phyloP scores from a whole-genome alignment of 148 eudicot species.

The Talinum fruticosum region DNA sequence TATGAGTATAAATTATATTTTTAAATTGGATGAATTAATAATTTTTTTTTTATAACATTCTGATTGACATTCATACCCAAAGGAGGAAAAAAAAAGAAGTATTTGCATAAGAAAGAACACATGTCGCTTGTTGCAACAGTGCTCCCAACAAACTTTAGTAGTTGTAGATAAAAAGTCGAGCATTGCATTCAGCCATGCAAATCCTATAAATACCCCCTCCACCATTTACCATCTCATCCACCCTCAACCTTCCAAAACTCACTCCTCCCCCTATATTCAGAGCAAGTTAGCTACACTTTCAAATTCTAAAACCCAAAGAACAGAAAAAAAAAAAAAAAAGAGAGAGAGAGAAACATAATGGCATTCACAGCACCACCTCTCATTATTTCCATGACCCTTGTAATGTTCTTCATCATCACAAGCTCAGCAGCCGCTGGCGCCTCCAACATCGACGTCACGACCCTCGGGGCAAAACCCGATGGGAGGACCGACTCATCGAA shows the following conservation, averaged over 20 bases:
- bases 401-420: background rate
- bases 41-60: too few species aligned
- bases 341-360: background rate
- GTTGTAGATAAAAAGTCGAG: background rate
- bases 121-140: too few species aligned
- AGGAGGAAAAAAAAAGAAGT: too few species aligned
- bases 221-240: background rate
- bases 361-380: background rate
- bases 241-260: background rate
- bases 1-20: too few species aligned
- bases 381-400: background rate
- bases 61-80: too few species aligned
- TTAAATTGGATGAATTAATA: too few species aligned
- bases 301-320: background rate
- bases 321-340: background rate
- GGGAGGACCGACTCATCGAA: slow-evolving; percentile 28
- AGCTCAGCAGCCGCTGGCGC: background rate
- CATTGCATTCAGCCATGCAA: background rate
- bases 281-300: too few species aligned
- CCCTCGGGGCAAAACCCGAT: slow-evolving; percentile 28
- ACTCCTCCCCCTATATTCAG: background rate
- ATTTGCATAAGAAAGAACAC: too few species aligned
- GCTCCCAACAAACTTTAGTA: too few species aligned
- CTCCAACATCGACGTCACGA: slow-evolving; percentile 6
- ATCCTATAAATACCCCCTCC: slow-evolving; percentile 16